Evolutionary conservation across 331 rosid species (phyloP).

Genomic region (Prunus yedoensis): DNA sequence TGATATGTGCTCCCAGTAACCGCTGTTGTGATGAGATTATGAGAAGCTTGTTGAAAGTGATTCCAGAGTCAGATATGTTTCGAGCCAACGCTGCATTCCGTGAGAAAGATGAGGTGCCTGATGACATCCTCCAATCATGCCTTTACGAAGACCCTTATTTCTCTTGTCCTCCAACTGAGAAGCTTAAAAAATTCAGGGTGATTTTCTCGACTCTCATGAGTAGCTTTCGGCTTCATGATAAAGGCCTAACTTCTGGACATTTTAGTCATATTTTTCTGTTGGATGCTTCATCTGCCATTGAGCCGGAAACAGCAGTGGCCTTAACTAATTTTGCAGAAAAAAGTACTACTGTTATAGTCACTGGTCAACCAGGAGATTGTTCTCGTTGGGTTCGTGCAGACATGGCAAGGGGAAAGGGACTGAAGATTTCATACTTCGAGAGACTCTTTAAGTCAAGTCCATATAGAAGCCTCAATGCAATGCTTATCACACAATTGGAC

Average conservation of each 20-base stretch:
- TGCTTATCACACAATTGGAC: slow-evolving; percentile 12
- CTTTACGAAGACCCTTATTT: slow-evolving; percentile 24
- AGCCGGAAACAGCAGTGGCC: slow-evolving; percentile 34
- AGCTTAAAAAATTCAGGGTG: slow-evolving; percentile 29
- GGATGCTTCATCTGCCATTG: slow-evolving; percentile 38
- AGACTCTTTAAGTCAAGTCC: slow-evolving; percentile 23
- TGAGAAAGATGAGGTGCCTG: slow-evolving; percentile 28
- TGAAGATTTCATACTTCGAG: slow-evolving; percentile 38
- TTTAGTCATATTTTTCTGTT: slow-evolving; percentile 46
- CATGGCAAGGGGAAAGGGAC: slow-evolving; percentile 31
- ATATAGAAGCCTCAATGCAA: slow-evolving; percentile 10
- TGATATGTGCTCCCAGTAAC: slow-evolving; percentile 39
- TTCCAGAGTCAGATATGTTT: slow-evolving; percentile 34
- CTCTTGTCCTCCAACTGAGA: slow-evolving; percentile 26
- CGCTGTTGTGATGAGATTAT: slow-evolving; percentile 31
- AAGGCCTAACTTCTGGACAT: slow-evolving; percentile 39
- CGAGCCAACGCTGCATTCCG: slow-evolving; percentile 42
- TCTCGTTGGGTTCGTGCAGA: slow-evolving; percentile 32
- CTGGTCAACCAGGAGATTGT: slow-evolving; percentile 17
- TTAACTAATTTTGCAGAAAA: slow-evolving; percentile 25
- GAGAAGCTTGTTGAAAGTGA: slow-evolving; percentile 24
- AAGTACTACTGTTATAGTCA: slow-evolving; percentile 31
- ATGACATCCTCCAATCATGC: slow-evolving; percentile 30
- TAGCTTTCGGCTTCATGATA: slow-evolving; percentile 33
- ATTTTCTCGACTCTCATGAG: slow-evolving; percentile 41